A percentile compares a stretch with the other conserved stretches of the same genome.
These are phyloP conservation scores for Vigna mungo DNA, from an alignment of 306 rosid species.

Conservation along the genomic window DNA sequence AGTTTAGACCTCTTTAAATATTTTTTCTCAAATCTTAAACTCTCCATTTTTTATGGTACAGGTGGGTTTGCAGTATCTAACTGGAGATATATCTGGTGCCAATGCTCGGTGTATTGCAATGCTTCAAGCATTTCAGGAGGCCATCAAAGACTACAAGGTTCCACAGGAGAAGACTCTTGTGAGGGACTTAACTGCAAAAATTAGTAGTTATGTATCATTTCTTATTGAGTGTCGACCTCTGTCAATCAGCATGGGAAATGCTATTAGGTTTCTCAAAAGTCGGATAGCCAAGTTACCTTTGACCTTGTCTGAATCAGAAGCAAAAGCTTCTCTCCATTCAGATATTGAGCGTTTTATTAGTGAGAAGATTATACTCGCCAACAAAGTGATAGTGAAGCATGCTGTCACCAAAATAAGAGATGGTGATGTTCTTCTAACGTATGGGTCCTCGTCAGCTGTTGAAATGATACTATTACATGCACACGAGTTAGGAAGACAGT, in stretches of 20 bases:
- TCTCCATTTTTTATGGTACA: conserved; percentile 39
- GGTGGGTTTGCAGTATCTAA: conserved; percentile 61
- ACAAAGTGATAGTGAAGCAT: conserved; percentile 64
- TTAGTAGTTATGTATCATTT: conserved; percentile 65
- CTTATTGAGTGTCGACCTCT: conserved; percentile 67
- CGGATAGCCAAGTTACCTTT: conserved; percentile 61
- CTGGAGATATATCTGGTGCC: conserved; percentile 62
- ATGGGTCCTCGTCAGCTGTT: conserved; percentile 58
- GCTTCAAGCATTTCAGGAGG: conserved; percentile 71
- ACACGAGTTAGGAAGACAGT: conserved; percentile 62
- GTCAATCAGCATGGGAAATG: conserved; percentile 76
- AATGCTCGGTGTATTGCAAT: conserved; percentile 71
- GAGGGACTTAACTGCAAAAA: conserved; percentile 64
- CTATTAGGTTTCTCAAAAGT: conserved; percentile 67
- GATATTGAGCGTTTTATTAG: conserved; percentile 64
- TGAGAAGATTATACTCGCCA: conserved; percentile 67
- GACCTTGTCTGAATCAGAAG: conserved; percentile 63
- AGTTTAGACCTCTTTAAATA: background rate
- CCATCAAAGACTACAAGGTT: conserved; percentile 61
- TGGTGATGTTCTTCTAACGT: conserved; percentile 70
- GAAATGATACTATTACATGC: conserved; percentile 65
- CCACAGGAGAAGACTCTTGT: conserved; percentile 58
- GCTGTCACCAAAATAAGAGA: conserved; percentile 70
- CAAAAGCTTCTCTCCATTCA: conserved; percentile 55
- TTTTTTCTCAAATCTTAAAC: conserved; percentile 39